phyloP scores from a whole-genome alignment of 2,329 filamentous ascomycete genomes.

The Akanthomyces muscarius region DNA sequence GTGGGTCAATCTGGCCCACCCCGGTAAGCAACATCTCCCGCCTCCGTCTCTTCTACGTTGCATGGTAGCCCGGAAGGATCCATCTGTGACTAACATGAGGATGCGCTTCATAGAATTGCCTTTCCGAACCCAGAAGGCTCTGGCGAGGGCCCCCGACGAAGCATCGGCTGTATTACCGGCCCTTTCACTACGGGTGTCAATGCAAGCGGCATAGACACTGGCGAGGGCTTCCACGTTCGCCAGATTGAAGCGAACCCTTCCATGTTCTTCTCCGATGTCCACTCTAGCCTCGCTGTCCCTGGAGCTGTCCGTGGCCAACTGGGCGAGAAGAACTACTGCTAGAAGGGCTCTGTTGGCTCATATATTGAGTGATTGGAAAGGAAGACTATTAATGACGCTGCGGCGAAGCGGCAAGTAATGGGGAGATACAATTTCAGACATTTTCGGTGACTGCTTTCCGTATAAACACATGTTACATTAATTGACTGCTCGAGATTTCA shows the following conservation, averaged over 20 bases:
- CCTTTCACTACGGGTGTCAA: slow-evolving; percentile 34
- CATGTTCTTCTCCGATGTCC: slow-evolving; percentile 50
- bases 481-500: too few species aligned
- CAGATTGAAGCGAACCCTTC: slow-evolving; percentile 48
- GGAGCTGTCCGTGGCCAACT: slow-evolving; percentile 52
- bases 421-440: too few species aligned
- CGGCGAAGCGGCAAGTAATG: too few species aligned
- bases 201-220: slow-evolving; percentile 29
- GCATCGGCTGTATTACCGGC: slow-evolving; percentile 39
- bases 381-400: too few species aligned
- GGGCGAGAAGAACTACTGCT: slow-evolving; percentile 19
- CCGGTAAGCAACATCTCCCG: slow-evolving; percentile 27
- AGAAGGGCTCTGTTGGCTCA: neutral
- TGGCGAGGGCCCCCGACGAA: slow-evolving; percentile 31
- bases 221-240: slow-evolving; percentile 42
- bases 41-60: neutral
- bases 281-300: slow-evolving; percentile 44
- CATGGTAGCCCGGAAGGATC: neutral
- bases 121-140: slow-evolving; percentile 45
- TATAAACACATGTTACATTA: too few species aligned
- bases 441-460: too few species aligned
- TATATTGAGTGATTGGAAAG: too few species aligned
- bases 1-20: slow-evolving; percentile 46
- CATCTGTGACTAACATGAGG: neutral
- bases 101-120: slow-evolving; percentile 32